Conservation (phyloP, 768 basidiomycete genomes). For the Mycena kentingensis region DNA sequence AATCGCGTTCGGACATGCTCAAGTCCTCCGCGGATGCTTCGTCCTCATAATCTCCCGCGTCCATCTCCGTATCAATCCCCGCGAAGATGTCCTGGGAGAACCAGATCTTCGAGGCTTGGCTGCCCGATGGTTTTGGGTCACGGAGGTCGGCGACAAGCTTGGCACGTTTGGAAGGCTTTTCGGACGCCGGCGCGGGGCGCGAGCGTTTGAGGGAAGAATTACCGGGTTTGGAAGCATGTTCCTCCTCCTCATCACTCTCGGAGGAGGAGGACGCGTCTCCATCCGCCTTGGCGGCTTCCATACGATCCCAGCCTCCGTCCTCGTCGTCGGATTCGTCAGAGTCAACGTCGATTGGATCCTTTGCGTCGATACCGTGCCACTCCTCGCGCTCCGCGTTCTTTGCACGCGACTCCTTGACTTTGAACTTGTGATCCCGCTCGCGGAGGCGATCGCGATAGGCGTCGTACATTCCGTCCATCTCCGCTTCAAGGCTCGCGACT, state of each 20-base stretch:
- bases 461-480: constrained; percentile 87
- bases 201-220: constrained; percentile 58
- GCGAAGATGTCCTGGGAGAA: constrained; percentile 93
- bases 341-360: constrained; percentile 38
- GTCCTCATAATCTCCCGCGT: constrained; percentile 33
- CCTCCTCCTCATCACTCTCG: constrained; percentile 47
- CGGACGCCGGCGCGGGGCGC: constrained; percentile 30
- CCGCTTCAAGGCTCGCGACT: constrained; percentile 69
- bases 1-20: neutral
- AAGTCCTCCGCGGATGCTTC: constrained; percentile 10
- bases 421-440: constrained; percentile 87
- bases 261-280: constrained; percentile 48
- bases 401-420: constrained; percentile 74
- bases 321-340: constrained; percentile 47
- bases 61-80: constrained; percentile 51
- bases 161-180: constrained; percentile 48
- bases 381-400: constrained; percentile 75
- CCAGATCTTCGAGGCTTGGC: constrained; percentile 82
- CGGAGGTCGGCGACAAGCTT: constrained; percentile 54
- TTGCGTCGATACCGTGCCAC: constrained; percentile 72
- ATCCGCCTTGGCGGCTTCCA: constrained; percentile 56
- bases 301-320: constrained; percentile 72
- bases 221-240: too few relatives aligned
- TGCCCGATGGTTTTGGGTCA: constrained; percentile 38
- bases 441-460: constrained; percentile 77